Base-by-base conservation (phyloP, 2,329 filamentous ascomycete species). In the Remersonia thermophila region DNA sequence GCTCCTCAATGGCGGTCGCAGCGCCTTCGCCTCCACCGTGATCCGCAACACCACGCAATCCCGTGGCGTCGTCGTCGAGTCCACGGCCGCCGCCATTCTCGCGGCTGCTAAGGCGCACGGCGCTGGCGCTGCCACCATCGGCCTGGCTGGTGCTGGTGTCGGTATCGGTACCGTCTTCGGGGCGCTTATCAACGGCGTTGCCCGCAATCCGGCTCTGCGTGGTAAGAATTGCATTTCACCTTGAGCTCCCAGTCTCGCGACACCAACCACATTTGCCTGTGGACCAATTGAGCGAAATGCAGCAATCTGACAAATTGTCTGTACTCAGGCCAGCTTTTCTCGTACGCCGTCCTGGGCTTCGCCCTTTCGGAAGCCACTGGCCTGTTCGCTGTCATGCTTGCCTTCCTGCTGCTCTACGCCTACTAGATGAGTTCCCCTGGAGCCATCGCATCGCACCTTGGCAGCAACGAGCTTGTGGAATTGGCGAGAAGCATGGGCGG, bases 301-400 rank as follows among this genome's bases (percentile, higher is more conserved):
- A 23, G 20, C 20, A 9, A 18, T 30, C 43, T 45, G 23, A 41
- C 41, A 25, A 10, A 14, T n/a, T 35, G 10, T 33, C 14, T 18
- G 18, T 20, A 29, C 26, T 37, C 43, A 49, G 47, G 40, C 29
- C 47, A 49, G 30, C 47, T 49, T 29, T 49, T 76, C 68, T 66
- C 66, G 47, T 75, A 75, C 63, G 71, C 71, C 63, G 71, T 75
- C 63, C 59, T 76, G 54, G 71, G 71, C 59, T 75, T 75, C 62
- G 71, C 71, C 54, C 73, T 76, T 60, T 68, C 71, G 55, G 71
- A 76, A 59, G 71, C 71, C 55, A 74, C 71, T 51, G 71, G 71
- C 57, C 62, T 71, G 42, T 70, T 71, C 60, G 66, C 67, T 47
- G 61, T 70, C 45, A 49, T 49, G 47, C 39, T 49, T 43, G 47